These are phyloP conservation scores for Marasmius sp. DNA, from an alignment of 1,284 basidiomycete species.

Conservation along the genomic window DNA sequence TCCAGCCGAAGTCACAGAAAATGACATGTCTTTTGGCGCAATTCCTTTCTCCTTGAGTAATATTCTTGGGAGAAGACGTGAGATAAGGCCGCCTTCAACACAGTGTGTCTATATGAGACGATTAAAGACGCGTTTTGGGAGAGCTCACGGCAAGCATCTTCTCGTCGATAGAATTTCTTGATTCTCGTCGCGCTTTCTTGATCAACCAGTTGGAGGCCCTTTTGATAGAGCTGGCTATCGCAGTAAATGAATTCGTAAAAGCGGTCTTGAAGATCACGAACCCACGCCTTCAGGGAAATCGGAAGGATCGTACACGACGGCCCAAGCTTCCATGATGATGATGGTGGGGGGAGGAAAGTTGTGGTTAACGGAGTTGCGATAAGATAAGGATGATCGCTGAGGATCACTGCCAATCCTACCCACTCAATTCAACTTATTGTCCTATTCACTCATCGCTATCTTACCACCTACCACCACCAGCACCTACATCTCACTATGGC, in stretches of 20 bases:
- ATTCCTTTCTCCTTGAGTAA: conserved; percentile 59
- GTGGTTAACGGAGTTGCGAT: neutral
- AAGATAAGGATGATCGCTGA: neutral
- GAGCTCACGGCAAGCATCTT: conserved; percentile 70
- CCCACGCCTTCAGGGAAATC: conserved; percentile 56
- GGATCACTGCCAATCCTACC: neutral
- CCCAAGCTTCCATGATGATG: conserved; percentile 61
- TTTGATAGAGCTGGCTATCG: conserved; percentile 53
- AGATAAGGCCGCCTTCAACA: conserved; percentile 65
- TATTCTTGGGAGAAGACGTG: conserved; percentile 64
- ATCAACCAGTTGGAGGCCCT: conserved; percentile 57
- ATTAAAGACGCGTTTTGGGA: neutral
- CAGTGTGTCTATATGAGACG: conserved; percentile 9
- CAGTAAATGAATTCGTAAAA: neutral
- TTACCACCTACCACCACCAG: neutral
- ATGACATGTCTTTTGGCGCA: conserved; percentile 42
- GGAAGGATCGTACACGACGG: conserved; percentile 48
- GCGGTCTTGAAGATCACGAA: neutral
- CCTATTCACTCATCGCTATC: conserved; percentile 1
- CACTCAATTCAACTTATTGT: neutral
- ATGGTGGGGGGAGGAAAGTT: conserved; percentile 1
- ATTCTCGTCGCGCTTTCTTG: conserved; percentile 51
- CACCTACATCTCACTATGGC: conserved; percentile 16
- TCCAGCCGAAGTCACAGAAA: conserved; percentile 56
- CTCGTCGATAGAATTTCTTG: conserved; percentile 62